Conservation (phyloP, 805 yeast genomes). For the Nakazawaea ernobii region DNA sequence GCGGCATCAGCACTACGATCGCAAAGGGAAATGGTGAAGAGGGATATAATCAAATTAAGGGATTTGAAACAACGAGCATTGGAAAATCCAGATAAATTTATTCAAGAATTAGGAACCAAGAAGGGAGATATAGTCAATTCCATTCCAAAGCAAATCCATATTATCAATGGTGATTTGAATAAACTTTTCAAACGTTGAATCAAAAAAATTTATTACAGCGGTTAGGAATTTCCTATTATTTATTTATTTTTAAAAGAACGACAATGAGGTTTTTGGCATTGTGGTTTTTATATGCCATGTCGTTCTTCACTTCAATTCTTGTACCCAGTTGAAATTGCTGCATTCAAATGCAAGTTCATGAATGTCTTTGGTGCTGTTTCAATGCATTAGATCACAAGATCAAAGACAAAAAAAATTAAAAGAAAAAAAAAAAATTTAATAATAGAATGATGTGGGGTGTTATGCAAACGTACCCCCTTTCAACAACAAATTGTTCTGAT, state of each 20-base stretch:
- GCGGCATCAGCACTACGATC: slow-evolving; percentile 12
- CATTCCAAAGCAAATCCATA: slow-evolving; percentile 12
- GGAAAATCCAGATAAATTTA: slow-evolving; percentile 11
- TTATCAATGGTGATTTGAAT: slow-evolving; percentile 8
- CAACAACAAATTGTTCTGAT: no score
- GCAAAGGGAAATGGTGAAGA: slow-evolving; percentile 10
- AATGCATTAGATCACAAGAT: no score
- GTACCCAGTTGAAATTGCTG: neutral
- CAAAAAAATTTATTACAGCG: no score
- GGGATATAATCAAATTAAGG: slow-evolving; percentile 11
- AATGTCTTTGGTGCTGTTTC: no score
- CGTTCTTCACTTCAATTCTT: neutral
- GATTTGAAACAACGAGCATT: slow-evolving; percentile 7
- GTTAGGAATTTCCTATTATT: no score
- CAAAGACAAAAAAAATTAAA: no score
- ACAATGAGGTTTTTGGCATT: no score
- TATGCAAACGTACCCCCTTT: no score
- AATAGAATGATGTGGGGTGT: no score
- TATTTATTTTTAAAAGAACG: no score
- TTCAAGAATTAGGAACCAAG: slow-evolving; percentile 5
- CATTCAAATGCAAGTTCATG: no score
- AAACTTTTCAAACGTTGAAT: slow-evolving; percentile 4
- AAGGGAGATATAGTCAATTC: slow-evolving; percentile 6
- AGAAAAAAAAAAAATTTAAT: no score
- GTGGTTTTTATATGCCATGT: neutral